Base-by-base conservation (phyloP, 139 green algal species). In the Micractinium sp. region DNA sequence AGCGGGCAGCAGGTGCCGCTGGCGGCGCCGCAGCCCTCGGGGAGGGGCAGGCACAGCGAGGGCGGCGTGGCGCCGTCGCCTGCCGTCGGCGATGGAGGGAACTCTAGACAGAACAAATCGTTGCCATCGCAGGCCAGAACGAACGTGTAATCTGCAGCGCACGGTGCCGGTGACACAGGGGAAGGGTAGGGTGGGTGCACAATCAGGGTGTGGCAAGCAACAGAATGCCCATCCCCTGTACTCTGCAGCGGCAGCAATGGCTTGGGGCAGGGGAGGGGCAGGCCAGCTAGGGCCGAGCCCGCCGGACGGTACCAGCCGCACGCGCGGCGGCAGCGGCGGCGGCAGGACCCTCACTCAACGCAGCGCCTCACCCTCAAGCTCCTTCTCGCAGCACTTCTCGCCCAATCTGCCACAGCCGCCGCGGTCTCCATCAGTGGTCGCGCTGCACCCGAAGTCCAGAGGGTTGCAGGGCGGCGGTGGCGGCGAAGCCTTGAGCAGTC, bases 1-100 rank as follows among this genome's bases (percentile, higher is more conserved):
- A 86, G 81, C 25, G 81, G 81, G 81, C 81, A 86, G 60, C 81
- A 86, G n/a, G 63, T 16, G 60, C 81, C 81, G 60, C 33, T 61
- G 41, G 47, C 53, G 33, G 33, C 61, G 33, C 81, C 81, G 60
- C 81, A 86, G 33, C 33, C 81, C 27, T 75, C 60, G 23, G 60
- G 81, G n/a, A 5, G n/a, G 0, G 60, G 60, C 61, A 86, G 81
- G 81, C 60, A 86, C 14, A 76, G 81, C 23, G 56, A 56, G n/a
- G 35, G 81, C n/a, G n/a, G 53, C 53, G 56, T 13, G 3, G 29
- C 41, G 80, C 80, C 80, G 1, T 39, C 31, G 3, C n/a, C 53
- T 13, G 23, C 77, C 18, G 39, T 66, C 0, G 77, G 39, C 23
- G 47, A 39, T 47, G 39, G 2, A 1, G 80, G 80, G 80, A 85